Conservation (phyloP, 768 basidiomycete species). For the Fomitopsis pulvina region DNA sequence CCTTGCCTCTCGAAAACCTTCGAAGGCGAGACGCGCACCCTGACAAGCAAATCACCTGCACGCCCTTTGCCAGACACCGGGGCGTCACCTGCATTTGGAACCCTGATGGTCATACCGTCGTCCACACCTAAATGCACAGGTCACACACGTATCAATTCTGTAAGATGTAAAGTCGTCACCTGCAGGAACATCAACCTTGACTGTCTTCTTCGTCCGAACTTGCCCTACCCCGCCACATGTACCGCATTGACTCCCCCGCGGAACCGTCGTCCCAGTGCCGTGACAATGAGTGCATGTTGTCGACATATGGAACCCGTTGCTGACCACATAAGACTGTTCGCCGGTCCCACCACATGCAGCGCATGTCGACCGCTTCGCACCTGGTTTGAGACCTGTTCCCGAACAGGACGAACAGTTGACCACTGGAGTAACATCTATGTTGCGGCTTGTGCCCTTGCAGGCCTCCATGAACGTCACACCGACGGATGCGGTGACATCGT, state of each 20-base stretch:
- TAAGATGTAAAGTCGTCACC: conserved; percentile 41
- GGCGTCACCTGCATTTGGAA: conserved; percentile 78
- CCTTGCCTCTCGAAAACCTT: conserved; percentile 89
- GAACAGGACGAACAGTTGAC: conserved; percentile 80
- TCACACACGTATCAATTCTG: conserved; percentile 1
- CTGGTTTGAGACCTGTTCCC: conserved; percentile 81
- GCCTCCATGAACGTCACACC: conserved; percentile 87
- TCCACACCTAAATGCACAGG: conserved; percentile 62
- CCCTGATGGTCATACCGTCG: conserved; percentile 86
- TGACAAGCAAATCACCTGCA: conserved; percentile 80
- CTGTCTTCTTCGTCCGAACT: conserved; percentile 69
- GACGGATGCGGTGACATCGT: conserved; percentile 75
- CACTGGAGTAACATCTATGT: conserved; percentile 72
- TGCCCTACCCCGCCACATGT: conserved; percentile 85
- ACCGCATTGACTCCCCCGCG: conserved; percentile 70
- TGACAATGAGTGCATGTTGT: conserved; percentile 80
- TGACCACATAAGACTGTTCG: conserved; percentile 81
- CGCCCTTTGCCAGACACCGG: conserved; percentile 73
- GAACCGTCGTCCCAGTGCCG: conserved; percentile 76
- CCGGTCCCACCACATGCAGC: conserved; percentile 80
- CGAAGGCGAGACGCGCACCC: conserved; percentile 78
- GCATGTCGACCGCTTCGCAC: conserved; percentile 78
- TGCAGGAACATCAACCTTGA: conserved; percentile 79
- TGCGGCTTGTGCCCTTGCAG: conserved; percentile 81
- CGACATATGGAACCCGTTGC: conserved; percentile 95